Base-by-base conservation (phyloP, 192 early-diverging fungal species). In the Coemansia nantahalensis region DNA sequence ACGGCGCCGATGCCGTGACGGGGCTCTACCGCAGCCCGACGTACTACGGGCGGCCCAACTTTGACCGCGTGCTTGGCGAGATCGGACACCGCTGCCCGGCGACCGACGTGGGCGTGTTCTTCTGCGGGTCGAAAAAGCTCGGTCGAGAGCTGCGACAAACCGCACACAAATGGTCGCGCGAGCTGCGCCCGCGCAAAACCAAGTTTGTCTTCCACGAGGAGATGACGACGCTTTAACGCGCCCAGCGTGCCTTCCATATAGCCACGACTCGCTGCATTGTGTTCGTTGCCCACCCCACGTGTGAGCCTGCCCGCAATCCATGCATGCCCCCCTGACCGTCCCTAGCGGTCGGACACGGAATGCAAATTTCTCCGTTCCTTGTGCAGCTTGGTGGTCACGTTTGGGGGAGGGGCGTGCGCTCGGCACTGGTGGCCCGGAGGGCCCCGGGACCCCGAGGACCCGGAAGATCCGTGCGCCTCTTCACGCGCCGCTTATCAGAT, bases 1-100 rank as follows among this genome's bases (percentile, higher is more conserved):
- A 64, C 5, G 80, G 82, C 0, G 68, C 59, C 3, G 90, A 92
- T 54, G 80, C 88, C 10, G 68, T 92, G 31, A 90, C 88, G 2
- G 84, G 85, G 18, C 61, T 90, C 24, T 71, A 73, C 15, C 66
- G 72, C 35, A 83, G 78, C 30, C 69, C 79, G 37, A 86, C 83
- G 31, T 84, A 87, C 68, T 90, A 82, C 65, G 91, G 91, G 14
- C 78, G 91, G 11, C 91, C 91, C n/a, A 82, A 87, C 54, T 91
- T 86, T 71, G 60, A 74, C 38, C 63, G 69, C 31, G 82, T 91
- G 26, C 86, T 91, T 56, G 54, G 64, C 17, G 74, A 85, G 18
- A 65, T 85, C 15, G 75, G 76, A 8, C 77, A 51, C 28, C 75
- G 78, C 39, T 72, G 78, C 36, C 59, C 82, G 14, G 32, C 59